Evolutionary conservation across 192 early-diverging fungal species (phyloP).

Genomic region (Coemansia sp.): DNA sequence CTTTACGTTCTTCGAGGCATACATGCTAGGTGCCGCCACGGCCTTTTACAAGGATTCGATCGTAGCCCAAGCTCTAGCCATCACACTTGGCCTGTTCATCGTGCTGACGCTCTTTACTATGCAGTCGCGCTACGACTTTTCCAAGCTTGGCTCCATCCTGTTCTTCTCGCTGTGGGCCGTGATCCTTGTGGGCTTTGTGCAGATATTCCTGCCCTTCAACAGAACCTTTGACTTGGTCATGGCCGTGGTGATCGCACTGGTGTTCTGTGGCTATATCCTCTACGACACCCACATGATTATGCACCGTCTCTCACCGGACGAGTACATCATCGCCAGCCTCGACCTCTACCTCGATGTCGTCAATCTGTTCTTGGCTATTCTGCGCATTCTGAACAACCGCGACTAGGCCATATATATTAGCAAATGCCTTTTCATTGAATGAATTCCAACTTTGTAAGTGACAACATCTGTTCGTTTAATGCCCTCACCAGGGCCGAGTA

Average conservation of each 20-base stretch:
- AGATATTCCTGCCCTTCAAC: constrained; percentile 71
- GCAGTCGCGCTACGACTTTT: constrained; percentile 74
- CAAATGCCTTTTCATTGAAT: not conserved
- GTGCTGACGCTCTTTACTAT: constrained; percentile 74
- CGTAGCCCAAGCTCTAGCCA: constrained; percentile 74
- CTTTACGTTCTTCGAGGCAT: constrained; percentile 63
- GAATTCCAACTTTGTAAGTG: too few species aligned
- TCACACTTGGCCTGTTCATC: constrained; percentile 71
- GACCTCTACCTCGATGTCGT: constrained; percentile 74
- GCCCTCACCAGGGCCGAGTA: constrained; percentile 29
- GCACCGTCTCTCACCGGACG: constrained; percentile 68
- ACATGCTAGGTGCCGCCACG: constrained; percentile 57
- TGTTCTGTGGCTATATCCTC: constrained; percentile 79
- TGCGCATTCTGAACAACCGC: constrained; percentile 59
- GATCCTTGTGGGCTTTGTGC: constrained; percentile 61
- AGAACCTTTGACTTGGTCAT: constrained; percentile 56
- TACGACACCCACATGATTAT: constrained; percentile 73
- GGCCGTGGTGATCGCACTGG: constrained; percentile 58
- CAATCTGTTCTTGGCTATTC: constrained; percentile 72
- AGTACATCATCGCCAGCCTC: constrained; percentile 65
- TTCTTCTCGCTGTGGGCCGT: constrained; percentile 63
- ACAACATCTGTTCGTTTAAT: not conserved
- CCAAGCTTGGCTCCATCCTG: constrained; percentile 60
- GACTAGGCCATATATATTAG: constrained; percentile 16
- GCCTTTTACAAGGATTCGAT: constrained; percentile 61